phyloP scores from a whole-genome alignment of 1,139 yeast genomes.

The Blastobotrys arbuscula region DNA sequence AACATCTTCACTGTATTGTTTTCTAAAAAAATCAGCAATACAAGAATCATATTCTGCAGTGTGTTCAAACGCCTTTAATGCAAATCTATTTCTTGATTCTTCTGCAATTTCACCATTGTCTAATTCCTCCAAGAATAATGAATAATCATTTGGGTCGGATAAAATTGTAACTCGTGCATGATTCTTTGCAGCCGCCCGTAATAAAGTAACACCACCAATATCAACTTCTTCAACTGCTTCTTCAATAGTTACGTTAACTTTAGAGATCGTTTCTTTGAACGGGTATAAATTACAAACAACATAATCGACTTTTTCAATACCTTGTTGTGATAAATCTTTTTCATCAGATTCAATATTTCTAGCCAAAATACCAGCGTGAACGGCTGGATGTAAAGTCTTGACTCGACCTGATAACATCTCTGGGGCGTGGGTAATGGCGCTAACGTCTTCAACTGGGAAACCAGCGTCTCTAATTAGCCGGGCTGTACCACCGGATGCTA shows the following conservation, averaged over 20 bases:
- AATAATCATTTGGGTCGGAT: conserved; percentile 90
- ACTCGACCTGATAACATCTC: conserved; percentile 99
- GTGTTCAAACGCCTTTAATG: conserved; percentile 95
- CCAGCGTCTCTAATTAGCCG: conserved; percentile 93
- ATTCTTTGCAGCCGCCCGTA: conserved; percentile 98
- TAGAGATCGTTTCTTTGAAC: conserved; percentile 93
- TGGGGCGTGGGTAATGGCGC: conserved; percentile 93
- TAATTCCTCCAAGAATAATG: conserved; percentile 78
- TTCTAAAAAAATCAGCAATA: conserved; percentile 94
- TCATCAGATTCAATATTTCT: conserved; percentile 89
- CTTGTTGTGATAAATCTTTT: conserved; percentile 76
- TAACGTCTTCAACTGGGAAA: conserved; percentile 94
- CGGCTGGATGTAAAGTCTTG: conserved; percentile 97
- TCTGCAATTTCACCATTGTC: conserved; percentile 69
- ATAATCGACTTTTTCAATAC: conserved; percentile 90
- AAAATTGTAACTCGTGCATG: conserved; percentile 92
- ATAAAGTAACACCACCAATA: conserved; percentile 94
- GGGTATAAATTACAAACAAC: conserved; percentile 98
- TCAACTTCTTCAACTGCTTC: conserved; percentile 99
- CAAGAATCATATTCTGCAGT: conserved; percentile 97
- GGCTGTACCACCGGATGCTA: conserved; percentile 98
- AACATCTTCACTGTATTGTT: conserved; percentile 84
- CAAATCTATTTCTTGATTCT: conserved; percentile 73
- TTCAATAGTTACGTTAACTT: conserved; percentile 89
- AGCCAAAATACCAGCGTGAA: conserved; percentile 96